Base-by-base conservation (phyloP, 352 stramenopile genomes). In the Globisporangium solare region DNA sequence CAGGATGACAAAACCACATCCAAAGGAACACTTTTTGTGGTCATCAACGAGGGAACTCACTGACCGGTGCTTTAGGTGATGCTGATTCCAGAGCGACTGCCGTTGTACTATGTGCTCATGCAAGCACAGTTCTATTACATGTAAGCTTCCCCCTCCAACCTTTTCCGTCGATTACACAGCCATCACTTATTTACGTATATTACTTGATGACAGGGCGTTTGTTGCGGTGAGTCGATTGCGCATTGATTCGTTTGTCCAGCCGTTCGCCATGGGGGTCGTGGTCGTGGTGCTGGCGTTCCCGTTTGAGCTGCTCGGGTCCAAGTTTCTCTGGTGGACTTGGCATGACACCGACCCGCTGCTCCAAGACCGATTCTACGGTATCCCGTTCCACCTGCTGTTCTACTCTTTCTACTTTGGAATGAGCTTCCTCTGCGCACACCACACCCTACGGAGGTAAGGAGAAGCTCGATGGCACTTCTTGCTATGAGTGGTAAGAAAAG, bases 251-350 rank as follows among this genome's bases (percentile, higher is more conserved):
- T 85, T 88, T 51, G 57, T 89, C 20, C 83, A 91, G 60, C 76
- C 83, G 12, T 79, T 89, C 40, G 75, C 76, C 12, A 88, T 92
- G 70, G 79, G 73, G 0, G 56, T 66, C 15, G 55, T 92, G 7
- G 68, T 82, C 49, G 54, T 89, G 20, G 59, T 83, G 49, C 59
- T 92, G 24, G 58, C 64, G 7, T 78, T 92, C 41, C 84, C 84
- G 10, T 83, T 90, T 35, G 81, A 94, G 67, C 65, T 94, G 48
- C 47, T 92, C 35, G 84, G 84, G 47, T 56, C 77, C 56, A 92
- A 92, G 55, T 89, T 94, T 49, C 66, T 94, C 24, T 91, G 79
- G 79, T 94, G 84, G 84, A 94, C 84, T 50, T 91, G 76, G 70
- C 84, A 94, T 56, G 84, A 94, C 55, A 91, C 78, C 18, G 81